These are phyloP conservation scores for Cladorrhinum samala DNA, from an alignment of 495 filamentous ascomycete species.

Conservation along the genomic window DNA sequence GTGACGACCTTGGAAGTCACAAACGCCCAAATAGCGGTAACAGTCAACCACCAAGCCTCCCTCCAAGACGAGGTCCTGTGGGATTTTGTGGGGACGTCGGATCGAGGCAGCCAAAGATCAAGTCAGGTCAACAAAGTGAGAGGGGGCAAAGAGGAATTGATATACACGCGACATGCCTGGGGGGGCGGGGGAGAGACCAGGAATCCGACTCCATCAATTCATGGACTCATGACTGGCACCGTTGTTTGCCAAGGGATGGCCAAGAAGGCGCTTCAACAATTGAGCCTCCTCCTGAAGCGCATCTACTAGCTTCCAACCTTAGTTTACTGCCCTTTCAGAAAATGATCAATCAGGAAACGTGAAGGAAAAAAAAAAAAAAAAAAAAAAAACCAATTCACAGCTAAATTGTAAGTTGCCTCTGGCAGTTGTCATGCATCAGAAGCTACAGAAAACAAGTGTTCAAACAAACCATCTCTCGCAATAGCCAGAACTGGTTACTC, in stretches of 20 bases:
- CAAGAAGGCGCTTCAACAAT: constrained; percentile 5
- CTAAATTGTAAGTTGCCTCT: background rate
- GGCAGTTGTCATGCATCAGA: background rate
- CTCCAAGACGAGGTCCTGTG: background rate
- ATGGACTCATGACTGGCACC: background rate
- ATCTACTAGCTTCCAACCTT: too few relatives aligned
- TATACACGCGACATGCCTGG: background rate
- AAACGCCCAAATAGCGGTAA: too few relatives aligned
- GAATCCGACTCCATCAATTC: background rate
- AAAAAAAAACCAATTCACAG: too few relatives aligned
- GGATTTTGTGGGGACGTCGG: background rate
- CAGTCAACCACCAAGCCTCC: too few relatives aligned
- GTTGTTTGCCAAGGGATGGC: constrained; percentile 9
- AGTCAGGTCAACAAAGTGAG: background rate
- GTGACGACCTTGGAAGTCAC: too few relatives aligned
- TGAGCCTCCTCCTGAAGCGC: background rate
- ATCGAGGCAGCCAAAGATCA: background rate
- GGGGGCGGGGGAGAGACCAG: too few relatives aligned
- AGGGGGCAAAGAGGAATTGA: background rate
- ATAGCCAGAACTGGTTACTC: too few relatives aligned
- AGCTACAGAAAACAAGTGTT: background rate
- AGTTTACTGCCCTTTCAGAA: background rate
- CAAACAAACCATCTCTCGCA: too few relatives aligned
- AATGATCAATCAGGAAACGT: background rate
- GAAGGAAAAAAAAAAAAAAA: background rate